Percentiles rank a stretch among this genome's conserved stretches.
These are phyloP conservation scores for Opeltia flavorubescens DNA, from an alignment of 495 filamentous ascomycete species.

Conservation along the genomic window DNA sequence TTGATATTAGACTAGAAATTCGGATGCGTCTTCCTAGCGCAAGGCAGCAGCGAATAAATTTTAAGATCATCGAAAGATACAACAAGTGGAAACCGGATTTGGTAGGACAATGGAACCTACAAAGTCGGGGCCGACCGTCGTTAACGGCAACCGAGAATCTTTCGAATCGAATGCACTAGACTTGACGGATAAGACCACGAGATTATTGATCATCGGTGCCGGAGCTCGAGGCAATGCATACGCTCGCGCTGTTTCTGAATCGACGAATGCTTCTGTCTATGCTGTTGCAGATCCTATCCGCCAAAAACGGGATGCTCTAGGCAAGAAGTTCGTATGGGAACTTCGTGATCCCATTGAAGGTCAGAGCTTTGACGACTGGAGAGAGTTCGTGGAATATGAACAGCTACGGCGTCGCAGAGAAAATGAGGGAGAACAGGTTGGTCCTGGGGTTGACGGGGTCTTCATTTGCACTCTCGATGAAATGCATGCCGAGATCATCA, in stretches of 20 bases:
- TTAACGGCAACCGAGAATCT: too few species aligned
- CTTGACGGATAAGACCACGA: neutral
- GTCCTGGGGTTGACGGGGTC: conserved; percentile 57
- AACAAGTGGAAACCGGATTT: neutral
- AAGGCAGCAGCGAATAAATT: too few species aligned
- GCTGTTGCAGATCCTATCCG: conserved; percentile 72
- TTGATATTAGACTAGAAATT: too few species aligned
- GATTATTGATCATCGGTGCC: conserved; percentile 76
- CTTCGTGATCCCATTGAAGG: conserved; percentile 28
- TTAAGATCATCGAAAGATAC: neutral
- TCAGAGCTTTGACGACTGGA: conserved; percentile 61
- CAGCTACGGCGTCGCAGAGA: conserved; percentile 29
- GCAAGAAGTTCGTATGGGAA: conserved; percentile 55
- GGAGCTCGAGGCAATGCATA: conserved; percentile 74
- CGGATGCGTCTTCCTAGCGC: too few species aligned
- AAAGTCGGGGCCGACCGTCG: neutral
- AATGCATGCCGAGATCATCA: conserved; percentile 66
- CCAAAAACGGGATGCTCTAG: conserved; percentile 59
- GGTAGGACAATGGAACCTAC: neutral
- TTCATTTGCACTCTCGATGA: conserved; percentile 86
- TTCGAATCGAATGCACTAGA: neutral
- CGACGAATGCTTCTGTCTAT: conserved; percentile 37
- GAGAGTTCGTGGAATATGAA: conserved; percentile 56
- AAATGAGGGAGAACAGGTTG: conserved; percentile 4
- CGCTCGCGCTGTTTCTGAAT: conserved; percentile 44